Evolutionary conservation across 768 basidiomycete genomes (phyloP).

Genomic region (Boletus tomentosulus): DNA sequence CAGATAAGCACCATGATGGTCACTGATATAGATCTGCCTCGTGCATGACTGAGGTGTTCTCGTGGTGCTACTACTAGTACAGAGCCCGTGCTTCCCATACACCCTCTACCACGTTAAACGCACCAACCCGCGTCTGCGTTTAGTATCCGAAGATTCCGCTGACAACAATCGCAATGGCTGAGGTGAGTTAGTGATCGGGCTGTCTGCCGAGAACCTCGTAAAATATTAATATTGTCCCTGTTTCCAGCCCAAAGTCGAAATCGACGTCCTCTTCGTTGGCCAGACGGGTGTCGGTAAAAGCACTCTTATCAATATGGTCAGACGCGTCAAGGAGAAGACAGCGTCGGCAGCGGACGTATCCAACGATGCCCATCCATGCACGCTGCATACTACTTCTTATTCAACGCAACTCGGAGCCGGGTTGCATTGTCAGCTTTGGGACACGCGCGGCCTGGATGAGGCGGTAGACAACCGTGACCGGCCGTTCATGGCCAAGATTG

Average conservation of each 20-base stretch:
- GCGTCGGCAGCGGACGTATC: slow-evolving; percentile 14
- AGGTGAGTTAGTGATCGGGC: slow-evolving; percentile 5
- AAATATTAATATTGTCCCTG: slow-evolving; percentile 3
- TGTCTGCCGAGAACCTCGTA: neutral
- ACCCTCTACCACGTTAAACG: slow-evolving; percentile 5
- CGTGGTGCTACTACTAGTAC: neutral
- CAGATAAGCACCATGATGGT: neutral
- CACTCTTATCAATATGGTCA: slow-evolving; percentile 25
- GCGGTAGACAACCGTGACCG: slow-evolving; percentile 7
- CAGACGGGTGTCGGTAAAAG: slow-evolving; percentile 27
- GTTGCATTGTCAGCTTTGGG: slow-evolving; percentile 19
- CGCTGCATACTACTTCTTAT: slow-evolving; percentile 9
- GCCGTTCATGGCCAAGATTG: slow-evolving; percentile 4
- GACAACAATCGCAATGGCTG: slow-evolving; percentile 10
- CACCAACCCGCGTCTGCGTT: neutral
- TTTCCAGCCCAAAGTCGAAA: slow-evolving; percentile 6
- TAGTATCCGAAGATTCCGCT: neutral
- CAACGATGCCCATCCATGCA: slow-evolving; percentile 17
- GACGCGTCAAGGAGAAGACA: slow-evolving; percentile 3
- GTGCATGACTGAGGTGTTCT: slow-evolving; percentile 6
- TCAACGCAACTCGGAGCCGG: neutral
- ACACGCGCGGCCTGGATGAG: slow-evolving; percentile 26
- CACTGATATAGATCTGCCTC: slow-evolving; percentile 26
- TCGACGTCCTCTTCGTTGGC: slow-evolving; percentile 22
- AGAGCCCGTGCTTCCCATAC: neutral